Evolutionary conservation across 495 filamentous ascomycete species (phyloP), one percentile per base, ranked within the genome.

Genomic region (Aspergillus asperescens): DNA sequence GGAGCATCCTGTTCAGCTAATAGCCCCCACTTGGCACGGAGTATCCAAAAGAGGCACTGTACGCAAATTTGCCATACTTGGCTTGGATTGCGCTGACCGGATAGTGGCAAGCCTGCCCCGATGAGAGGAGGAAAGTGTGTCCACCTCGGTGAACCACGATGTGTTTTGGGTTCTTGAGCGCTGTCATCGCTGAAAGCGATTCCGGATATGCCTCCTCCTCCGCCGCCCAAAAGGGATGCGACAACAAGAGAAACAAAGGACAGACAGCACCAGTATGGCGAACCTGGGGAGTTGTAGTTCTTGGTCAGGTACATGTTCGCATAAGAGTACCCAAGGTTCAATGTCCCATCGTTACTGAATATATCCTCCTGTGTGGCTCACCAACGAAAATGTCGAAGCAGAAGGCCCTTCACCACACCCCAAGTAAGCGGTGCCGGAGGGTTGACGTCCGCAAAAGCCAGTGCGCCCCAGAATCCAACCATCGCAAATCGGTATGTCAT

Each of bases 401-500:
- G 71, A 8, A 91, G 74, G 1, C 87, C 87, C 61, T 87, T 87
- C 16, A 90, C 81, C 43, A 89, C 82, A 15, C 87, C 86, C 84
- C 84, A 88, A 15, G 82, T 85, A 38, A 90, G 66, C 0, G 84
- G 85, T 0, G 74, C 74, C 4, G 87, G 85, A 12, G 88, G 75
- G 32, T 87, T 82, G 43, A 89, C 81, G 52, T 82, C 82, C 1
- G 86, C 87, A 58, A 87, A 89, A 3, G 81, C 87, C 24, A 89
- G 63, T 7, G 86, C 83, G 20, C 85, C 85, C 86, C 86, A 91
- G 70, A 90, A 90, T 7, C 80, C 85, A 7, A 82, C 82, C 85
- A 90, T 90, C 24, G 86, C 87, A 63, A 89, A 89, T 27, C 86
- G 77, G 66, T 91, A 91, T 18, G 84, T 87, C 38, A 89, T 79